These are phyloP conservation scores for Haematococcus lacustris DNA, from an alignment of 139 green algal species.

Conservation along the genomic window DNA sequence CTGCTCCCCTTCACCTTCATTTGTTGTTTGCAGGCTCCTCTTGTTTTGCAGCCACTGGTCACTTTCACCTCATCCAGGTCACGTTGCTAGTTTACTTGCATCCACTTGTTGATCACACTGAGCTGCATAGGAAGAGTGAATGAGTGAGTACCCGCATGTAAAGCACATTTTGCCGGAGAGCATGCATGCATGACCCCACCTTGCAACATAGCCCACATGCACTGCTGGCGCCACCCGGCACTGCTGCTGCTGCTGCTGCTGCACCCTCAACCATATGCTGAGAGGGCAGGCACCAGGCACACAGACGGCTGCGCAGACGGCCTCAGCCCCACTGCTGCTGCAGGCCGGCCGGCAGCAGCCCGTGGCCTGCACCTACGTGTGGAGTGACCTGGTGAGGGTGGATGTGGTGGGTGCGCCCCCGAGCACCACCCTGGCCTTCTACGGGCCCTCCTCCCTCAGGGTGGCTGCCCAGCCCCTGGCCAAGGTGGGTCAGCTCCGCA, in stretches of 20 bases:
- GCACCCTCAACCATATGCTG: not conserved
- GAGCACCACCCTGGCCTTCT: slow-evolving; percentile 13
- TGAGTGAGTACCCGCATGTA: too few relatives aligned
- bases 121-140: too few relatives aligned
- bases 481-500: too few relatives aligned
- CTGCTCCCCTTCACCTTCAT: too few relatives aligned
- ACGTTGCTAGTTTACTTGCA: too few relatives aligned
- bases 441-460: slow-evolving; percentile 36
- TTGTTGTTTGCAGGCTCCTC: too few relatives aligned
- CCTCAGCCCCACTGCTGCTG: not conserved
- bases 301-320: too few relatives aligned
- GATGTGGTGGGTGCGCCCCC: slow-evolving; percentile 58
- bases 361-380: slow-evolving; percentile 60
- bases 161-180: too few relatives aligned
- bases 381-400: slow-evolving; percentile 62
- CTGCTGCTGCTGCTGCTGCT: not conserved
- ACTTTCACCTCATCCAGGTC: too few relatives aligned
- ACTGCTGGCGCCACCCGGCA: not conserved
- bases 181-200: not conserved
- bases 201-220: not conserved
- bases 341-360: not conserved
- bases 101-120: too few relatives aligned
- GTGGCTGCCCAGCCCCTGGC: slow-evolving; percentile 25
- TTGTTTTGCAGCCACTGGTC: too few relatives aligned
- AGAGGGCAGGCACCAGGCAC: not conserved